Evolutionary conservation across 495 filamentous ascomycete genomes (phyloP).

Genomic region (Penicillium egyptiacum): DNA sequence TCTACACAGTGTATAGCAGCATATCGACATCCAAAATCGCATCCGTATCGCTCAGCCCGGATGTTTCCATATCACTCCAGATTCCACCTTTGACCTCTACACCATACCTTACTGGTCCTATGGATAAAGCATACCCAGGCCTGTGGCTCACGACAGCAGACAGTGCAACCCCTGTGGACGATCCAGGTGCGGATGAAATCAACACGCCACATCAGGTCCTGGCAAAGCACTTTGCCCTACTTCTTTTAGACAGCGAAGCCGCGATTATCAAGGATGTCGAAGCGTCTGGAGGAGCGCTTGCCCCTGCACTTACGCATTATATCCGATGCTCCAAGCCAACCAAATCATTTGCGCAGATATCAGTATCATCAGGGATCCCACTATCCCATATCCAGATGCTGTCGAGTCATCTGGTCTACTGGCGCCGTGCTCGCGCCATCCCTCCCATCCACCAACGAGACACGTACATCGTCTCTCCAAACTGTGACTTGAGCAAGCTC

Average conservation of each 20-base stretch:
- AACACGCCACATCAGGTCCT: constrained; percentile 56
- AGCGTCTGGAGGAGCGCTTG: constrained; percentile 67
- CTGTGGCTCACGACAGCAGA: constrained; percentile 85
- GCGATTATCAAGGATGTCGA: constrained; percentile 82
- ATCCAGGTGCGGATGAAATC: constrained; percentile 56
- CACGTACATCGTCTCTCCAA: constrained; percentile 91
- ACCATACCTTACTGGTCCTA: constrained; percentile 65
- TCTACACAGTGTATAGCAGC: constrained; percentile 74
- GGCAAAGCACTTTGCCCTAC: constrained; percentile 80
- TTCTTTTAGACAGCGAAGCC: constrained; percentile 81
- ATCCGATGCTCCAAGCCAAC: constrained; percentile 80
- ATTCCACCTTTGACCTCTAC: constrained; percentile 80
- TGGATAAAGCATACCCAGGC: constrained; percentile 64
- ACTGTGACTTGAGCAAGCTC: constrained; percentile 76
- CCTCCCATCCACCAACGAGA: constrained; percentile 86
- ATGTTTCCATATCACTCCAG: constrained; percentile 74
- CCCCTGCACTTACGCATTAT: constrained; percentile 75
- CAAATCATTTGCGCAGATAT: constrained; percentile 81
- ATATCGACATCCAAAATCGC: constrained; percentile 84
- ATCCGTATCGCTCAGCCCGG: constrained; percentile 58
- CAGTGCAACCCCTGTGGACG: constrained; percentile 64
- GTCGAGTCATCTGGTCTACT: constrained; percentile 90
- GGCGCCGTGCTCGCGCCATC: constrained; percentile 88
- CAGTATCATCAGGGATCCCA: constrained; percentile 67
- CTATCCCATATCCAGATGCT: constrained; percentile 78